Evolutionary conservation across 345 rosid species (phyloP), one percentile per base, ranked within the genome.

Genomic region (Luvunga scandens): DNA sequence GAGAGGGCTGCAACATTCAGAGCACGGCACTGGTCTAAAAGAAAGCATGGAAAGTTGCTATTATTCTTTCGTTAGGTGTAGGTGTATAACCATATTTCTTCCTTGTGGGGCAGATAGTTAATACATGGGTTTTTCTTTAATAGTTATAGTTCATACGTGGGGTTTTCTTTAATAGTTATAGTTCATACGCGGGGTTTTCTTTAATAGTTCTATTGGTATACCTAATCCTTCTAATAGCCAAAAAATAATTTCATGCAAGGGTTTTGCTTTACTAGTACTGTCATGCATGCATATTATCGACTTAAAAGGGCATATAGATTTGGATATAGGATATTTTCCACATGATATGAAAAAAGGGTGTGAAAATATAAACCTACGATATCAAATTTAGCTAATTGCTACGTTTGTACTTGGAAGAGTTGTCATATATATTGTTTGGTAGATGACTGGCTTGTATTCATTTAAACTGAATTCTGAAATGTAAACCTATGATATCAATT

Each of bases 361-460:
- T 10, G 64, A 24, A 62, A 27, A 24, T 71, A 42, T 59, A 50
- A 50, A 36, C 16, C 50, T n/a, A 21, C 36, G 36, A n/a, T 21
- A 69, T 68, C 14, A 25, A 73, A n/a, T 45, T 27, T 68, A 27
- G 53, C 81, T 87, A 67, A 78, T 76, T 62, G 63, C 60, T 68
- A 9, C 24, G 21, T 78, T 60, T 64, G 53, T 72, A 38, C 66
- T 59, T 12, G 50, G 50, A 45, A 45, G 50, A 45, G 50, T 14
- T 45, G 50, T 45, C 50, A 45, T 45, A 13, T 45, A 45, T 45
- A 45, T 45, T 42, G 48, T 45, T 45, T 5, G 3, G 18, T 45
- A 45, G 50, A 45, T 45, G 50, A 12, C 16, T 3, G 18, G 50
- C 18, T 3, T 45, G 5, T 12, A 13, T 2, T 45, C 50, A 45